phyloP scores from a whole-genome alignment of 1,139 yeast genomes.

The Hansenula lynferdii region DNA sequence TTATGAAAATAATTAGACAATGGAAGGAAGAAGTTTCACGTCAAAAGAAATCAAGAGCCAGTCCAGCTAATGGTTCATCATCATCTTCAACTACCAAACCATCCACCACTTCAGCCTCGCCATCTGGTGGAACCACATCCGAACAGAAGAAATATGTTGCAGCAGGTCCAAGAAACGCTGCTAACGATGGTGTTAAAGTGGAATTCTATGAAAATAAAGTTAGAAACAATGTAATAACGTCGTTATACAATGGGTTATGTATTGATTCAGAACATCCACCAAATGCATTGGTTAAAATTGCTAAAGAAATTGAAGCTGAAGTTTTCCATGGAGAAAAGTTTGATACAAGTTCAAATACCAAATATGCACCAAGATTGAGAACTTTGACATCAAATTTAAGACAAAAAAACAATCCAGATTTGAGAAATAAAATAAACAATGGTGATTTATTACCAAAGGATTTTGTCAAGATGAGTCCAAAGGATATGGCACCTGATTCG shows the following conservation, averaged over 20 bases:
- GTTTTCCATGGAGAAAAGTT: slow-evolving; percentile 58
- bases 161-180: slow-evolving; percentile 64
- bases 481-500: slow-evolving; percentile 91
- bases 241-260: slow-evolving; percentile 85
- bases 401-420: slow-evolving; percentile 83
- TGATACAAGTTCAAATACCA: slow-evolving; percentile 30
- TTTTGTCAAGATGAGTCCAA: slow-evolving; percentile 79
- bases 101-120: slow-evolving; percentile 3
- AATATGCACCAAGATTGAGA: slow-evolving; percentile 19
- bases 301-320: slow-evolving; percentile 69
- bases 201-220: slow-evolving; percentile 67
- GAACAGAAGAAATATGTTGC: slow-evolving; percentile 32
- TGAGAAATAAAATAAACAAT: slow-evolving; percentile 61
- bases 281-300: slow-evolving; percentile 51
- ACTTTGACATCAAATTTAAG: slow-evolving; percentile 47
- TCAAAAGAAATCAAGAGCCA: slow-evolving; percentile 46
- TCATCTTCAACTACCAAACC: slow-evolving; percentile 9
- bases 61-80: slow-evolving; percentile 6
- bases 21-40: slow-evolving; percentile 92
- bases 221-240: slow-evolving; percentile 79
- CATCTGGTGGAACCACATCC: slow-evolving; percentile 21
- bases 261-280: slow-evolving; percentile 64
- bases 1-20: slow-evolving; percentile 72
- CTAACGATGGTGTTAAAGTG: slow-evolving; percentile 74
- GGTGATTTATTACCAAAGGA: slow-evolving; percentile 62